Percentiles rank a stretch among this genome's conserved stretches.
Conservation (phyloP, 2,329 filamentous ascomycete species). For the Trichoderma oligosporum region DNA sequence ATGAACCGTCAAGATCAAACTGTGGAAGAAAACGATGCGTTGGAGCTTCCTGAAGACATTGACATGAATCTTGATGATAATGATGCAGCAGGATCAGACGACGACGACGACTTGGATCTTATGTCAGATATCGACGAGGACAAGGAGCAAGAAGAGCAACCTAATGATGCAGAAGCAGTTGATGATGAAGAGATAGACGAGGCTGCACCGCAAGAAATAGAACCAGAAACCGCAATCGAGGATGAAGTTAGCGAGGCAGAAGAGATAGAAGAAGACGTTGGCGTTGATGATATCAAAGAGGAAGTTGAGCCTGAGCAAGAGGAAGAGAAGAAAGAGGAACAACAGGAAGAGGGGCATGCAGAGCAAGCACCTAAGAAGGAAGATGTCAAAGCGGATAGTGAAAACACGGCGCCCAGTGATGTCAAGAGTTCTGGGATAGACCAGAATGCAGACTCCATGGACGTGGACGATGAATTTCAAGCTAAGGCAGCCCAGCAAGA, state of each 20-base stretch:
- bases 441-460: constrained; percentile 58
- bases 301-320: constrained; percentile 42
- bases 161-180: constrained; percentile 36
- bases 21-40: constrained; percentile 72
- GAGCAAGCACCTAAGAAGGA: constrained; percentile 41
- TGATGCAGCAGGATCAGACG: constrained; percentile 52
- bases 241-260: constrained; percentile 57
- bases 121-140: constrained; percentile 53
- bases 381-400: constrained; percentile 50
- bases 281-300: constrained; percentile 46
- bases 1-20: constrained; percentile 65
- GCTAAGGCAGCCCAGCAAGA: constrained; percentile 61
- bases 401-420: constrained; percentile 62
- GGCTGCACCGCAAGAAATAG: constrained; percentile 37
- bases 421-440: constrained; percentile 62
- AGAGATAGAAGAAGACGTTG: constrained; percentile 45
- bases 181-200: constrained; percentile 39
- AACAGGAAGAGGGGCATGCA: constrained; percentile 46
- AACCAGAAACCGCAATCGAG: constrained; percentile 35
- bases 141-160: constrained; percentile 36
- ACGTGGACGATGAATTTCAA: constrained; percentile 59
- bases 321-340: constrained; percentile 48
- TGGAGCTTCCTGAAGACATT: constrained; percentile 85
- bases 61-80: constrained; percentile 75
- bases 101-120: constrained; percentile 56